Percentiles rank a stretch among this genome's conserved stretches.
These are phyloP conservation scores for Fraxinus albicans DNA, from an alignment of 305 asterid genomes.

Conservation along the genomic window DNA sequence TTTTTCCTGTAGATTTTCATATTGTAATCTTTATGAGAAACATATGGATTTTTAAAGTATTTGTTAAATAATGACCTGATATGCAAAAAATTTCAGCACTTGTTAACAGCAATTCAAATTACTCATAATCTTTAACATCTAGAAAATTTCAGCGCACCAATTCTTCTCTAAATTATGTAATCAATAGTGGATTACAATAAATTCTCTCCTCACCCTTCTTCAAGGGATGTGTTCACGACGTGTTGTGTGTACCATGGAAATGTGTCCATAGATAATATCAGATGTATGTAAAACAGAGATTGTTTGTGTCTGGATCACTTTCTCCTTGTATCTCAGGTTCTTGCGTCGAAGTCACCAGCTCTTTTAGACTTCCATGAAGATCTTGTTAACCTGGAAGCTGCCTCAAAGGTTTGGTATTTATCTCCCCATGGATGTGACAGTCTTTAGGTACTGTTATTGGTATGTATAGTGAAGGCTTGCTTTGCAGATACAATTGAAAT, in stretches of 20 bases:
- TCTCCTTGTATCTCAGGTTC: slow-evolving; percentile 49
- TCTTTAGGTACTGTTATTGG: slow-evolving; percentile 4
- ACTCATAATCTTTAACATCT: background rate
- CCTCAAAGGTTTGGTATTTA: slow-evolving; percentile 71
- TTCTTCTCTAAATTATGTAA: background rate
- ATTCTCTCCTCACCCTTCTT: background rate
- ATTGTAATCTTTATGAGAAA: slow-evolving; percentile 2
- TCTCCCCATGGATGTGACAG: slow-evolving; percentile 20
- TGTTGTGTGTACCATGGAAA: background rate
- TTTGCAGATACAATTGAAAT: slow-evolving; percentile 83
- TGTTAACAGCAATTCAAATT: background rate
- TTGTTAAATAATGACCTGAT: background rate
- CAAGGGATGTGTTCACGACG: background rate
- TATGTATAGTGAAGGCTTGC: slow-evolving; percentile 11
- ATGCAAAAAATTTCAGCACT: background rate
- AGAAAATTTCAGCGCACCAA: background rate
- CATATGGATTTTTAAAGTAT: background rate
- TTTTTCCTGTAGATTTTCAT: background rate
- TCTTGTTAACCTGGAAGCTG: slow-evolving; percentile 78
- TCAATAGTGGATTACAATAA: background rate
- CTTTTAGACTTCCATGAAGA: slow-evolving; percentile 75
- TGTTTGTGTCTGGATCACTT: background rate
- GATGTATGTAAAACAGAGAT: background rate
- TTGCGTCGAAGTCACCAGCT: slow-evolving; percentile 61
- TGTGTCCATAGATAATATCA: background rate